Evolutionary conservation across 2,329 filamentous ascomycete genomes (phyloP).

Genomic region (Aspergillus proliferans): DNA sequence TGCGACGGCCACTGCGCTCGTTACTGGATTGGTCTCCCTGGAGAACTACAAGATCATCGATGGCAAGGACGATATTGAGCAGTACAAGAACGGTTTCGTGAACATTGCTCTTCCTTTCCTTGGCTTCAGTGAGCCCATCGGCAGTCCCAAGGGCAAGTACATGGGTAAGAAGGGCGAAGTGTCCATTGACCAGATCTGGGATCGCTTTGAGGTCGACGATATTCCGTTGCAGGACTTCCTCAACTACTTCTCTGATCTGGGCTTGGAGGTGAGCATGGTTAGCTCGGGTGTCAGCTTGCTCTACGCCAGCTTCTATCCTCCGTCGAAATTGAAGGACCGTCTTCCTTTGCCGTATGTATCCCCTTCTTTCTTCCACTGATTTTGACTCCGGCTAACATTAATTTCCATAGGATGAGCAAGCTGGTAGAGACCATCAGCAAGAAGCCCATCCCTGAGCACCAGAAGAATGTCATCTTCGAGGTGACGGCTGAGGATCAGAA

Average conservation of each 20-base stretch:
- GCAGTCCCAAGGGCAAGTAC: slow-evolving; percentile 88
- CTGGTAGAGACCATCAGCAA: slow-evolving; percentile 84
- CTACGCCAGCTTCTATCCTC: slow-evolving; percentile 87
- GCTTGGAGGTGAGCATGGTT: slow-evolving; percentile 81
- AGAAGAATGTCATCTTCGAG: slow-evolving; percentile 95
- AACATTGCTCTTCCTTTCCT: slow-evolving; percentile 97
- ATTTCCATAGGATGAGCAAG: slow-evolving; percentile 64
- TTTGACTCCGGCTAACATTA: slow-evolving; percentile 19
- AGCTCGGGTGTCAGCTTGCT: slow-evolving; percentile 94
- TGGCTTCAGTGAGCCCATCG: slow-evolving; percentile 94
- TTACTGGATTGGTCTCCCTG: slow-evolving; percentile 85
- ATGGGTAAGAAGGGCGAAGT: slow-evolving; percentile 69
- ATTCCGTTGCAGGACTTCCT: slow-evolving; percentile 80
- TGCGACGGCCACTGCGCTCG: slow-evolving; percentile 90
- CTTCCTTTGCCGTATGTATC: slow-evolving; percentile 60
- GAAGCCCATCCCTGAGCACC: slow-evolving; percentile 83
- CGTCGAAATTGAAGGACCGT: slow-evolving; percentile 76
- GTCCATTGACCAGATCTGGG: slow-evolving; percentile 92
- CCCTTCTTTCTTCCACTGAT: background rate
- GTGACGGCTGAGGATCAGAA: slow-evolving; percentile 83
- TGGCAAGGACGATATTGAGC: slow-evolving; percentile 91
- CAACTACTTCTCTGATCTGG: slow-evolving; percentile 71
- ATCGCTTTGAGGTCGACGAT: slow-evolving; percentile 85
- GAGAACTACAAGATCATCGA: slow-evolving; percentile 97
- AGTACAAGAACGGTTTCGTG: slow-evolving; percentile 99